Evolutionary conservation across 805 yeast species (phyloP), one percentile per base, ranked within the genome.

Genomic region (Starmerella powellii): DNA sequence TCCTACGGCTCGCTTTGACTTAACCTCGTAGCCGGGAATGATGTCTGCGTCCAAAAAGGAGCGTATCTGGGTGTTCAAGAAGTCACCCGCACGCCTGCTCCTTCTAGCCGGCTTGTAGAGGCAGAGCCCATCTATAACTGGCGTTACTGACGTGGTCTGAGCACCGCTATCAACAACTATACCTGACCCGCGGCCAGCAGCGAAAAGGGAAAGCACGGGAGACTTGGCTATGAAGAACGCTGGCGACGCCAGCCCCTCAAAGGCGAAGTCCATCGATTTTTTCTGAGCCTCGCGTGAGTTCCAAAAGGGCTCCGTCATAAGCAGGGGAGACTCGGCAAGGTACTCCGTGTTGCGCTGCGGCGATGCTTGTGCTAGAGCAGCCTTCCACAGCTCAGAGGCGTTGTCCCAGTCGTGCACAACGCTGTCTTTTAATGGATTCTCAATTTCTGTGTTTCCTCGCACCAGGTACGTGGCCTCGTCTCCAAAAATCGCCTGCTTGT

Each of bases 271-370:
- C 56, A 87, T 66, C 6, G 86, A 71, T 52, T 74, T 76, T 42
- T 67, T 68, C 51, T 88, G 76, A 58, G 82, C 80, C 33, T 63
- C 70, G 18, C 67, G 71, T 3, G 80, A 66, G 46, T 83, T 78
- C 94, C 94, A 82, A 11, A 83, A 78, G 2, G 94, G 87, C 63
- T 87, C 95, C 1, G 95, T 86, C 33, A 85, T 59, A 41, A 87
- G 62, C 24, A 84, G 66, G 6, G 96, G 95, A 57, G 78, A 82
- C 45, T 80, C 84, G 16, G 58, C 57, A 40, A 74, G 70, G 38
- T 38, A 49, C 29, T 45, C 46, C 2, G 41, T 30, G 15, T 24
- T 29, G 6, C 54, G 42, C 21, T 36, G 31, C 10, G 49, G 45
- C 40, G 66, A 64, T 47, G 82, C 56, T 17, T 65, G 62, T 17